These are phyloP conservation scores for Eragrostis curvula DNA, from an alignment of 176 grass and related monocot species.

Conservation along the genomic window DNA sequence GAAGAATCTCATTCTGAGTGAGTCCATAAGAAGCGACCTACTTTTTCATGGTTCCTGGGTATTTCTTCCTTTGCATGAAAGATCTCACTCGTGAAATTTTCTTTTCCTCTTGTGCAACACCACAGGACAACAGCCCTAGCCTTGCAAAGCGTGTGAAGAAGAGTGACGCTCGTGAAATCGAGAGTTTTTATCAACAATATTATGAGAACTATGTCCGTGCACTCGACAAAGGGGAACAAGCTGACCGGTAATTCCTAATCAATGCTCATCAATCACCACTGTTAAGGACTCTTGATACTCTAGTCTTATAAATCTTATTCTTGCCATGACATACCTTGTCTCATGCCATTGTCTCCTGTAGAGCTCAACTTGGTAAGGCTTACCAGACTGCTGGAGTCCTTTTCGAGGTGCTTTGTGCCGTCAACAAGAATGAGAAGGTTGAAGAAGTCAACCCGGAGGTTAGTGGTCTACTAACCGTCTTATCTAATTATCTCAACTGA, in stretches of 20 bases:
- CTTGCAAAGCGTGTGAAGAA: constrained; percentile 87
- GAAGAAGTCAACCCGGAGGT: constrained; percentile 93
- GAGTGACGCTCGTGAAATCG: constrained; percentile 84
- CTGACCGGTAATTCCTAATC: constrained; percentile 66
- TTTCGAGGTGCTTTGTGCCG: constrained; percentile 89
- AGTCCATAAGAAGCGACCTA: too few relatives aligned
- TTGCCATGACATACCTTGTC: background rate
- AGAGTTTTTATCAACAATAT: constrained; percentile 97
- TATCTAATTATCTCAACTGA: constrained; percentile 12
- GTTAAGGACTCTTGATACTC: background rate
- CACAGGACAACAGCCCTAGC: constrained; percentile 88
- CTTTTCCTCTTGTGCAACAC: background rate
- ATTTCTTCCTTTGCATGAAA: constrained; percentile 4
- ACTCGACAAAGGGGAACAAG: constrained; percentile 91
- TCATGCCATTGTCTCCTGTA: constrained; percentile 34
- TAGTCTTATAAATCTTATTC: constrained; percentile 19
- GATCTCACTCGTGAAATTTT: background rate
- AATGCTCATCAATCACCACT: background rate
- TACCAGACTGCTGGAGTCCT: constrained; percentile 94
- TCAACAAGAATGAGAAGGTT: constrained; percentile 95
- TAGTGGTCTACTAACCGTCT: constrained; percentile 31
- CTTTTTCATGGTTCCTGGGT: too few relatives aligned
- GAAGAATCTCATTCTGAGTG: too few relatives aligned
- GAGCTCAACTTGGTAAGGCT: constrained; percentile 88
- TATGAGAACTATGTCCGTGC: constrained; percentile 94